Evolutionary conservation across 2,329 filamentous ascomycete genomes (phyloP).

Genomic region (Alternaria tenuissima): DNA sequence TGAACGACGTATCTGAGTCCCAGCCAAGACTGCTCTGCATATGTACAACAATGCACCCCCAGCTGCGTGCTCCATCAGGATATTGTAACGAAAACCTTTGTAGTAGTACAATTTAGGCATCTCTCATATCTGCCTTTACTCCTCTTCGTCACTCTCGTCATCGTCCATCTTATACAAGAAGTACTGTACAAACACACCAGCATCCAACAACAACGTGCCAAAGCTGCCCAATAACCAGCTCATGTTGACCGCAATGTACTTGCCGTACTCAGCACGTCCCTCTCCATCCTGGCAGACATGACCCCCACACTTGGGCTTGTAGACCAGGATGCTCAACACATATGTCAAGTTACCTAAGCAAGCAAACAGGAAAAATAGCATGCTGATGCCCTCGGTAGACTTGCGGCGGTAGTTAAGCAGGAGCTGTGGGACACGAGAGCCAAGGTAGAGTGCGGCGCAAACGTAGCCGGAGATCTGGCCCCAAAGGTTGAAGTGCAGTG

Average conservation of each 20-base stretch:
- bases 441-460: conserved; percentile 88
- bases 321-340: conserved; percentile 89
- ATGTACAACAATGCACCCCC: background rate
- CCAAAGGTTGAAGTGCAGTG: conserved; percentile 73
- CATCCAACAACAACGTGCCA: conserved; percentile 84
- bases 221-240: conserved; percentile 91
- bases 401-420: conserved; percentile 92
- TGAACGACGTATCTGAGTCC: background rate
- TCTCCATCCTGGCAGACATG: conserved; percentile 70
- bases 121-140: conserved; percentile 12
- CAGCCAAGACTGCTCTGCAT: background rate
- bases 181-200: conserved; percentile 89
- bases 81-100: background rate
- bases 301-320: conserved; percentile 73
- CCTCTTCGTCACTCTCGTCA: conserved; percentile 47
- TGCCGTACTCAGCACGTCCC: conserved; percentile 71
- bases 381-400: conserved; percentile 89
- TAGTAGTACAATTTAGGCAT: background rate
- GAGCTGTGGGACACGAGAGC: conserved; percentile 87
- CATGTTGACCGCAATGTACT: conserved; percentile 87
- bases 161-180: conserved; percentile 76
- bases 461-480: conserved; percentile 95
- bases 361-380: conserved; percentile 96
- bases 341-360: conserved; percentile 95
- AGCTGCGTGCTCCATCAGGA: background rate